These are phyloP conservation scores for Xerophyta viscosa DNA, from an alignment of 106 monocot genomes.

Conservation along the genomic window DNA sequence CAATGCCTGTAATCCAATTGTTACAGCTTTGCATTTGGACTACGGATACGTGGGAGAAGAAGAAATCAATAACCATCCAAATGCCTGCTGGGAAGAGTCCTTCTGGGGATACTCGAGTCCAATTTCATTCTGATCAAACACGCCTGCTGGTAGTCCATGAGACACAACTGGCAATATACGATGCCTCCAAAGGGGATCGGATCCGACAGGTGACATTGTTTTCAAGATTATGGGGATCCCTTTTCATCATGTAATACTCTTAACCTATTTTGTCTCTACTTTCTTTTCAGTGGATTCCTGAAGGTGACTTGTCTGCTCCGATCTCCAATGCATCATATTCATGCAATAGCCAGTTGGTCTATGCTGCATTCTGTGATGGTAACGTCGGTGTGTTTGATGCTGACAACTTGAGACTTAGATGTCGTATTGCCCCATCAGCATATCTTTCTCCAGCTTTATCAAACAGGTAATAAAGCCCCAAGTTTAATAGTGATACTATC, in stretches of 20 bases:
- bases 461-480: slow-evolving; percentile 32
- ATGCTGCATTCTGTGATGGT: slow-evolving; percentile 42
- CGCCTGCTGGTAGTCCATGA: slow-evolving; percentile 44
- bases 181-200: slow-evolving; percentile 36
- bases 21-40: slow-evolving; percentile 53
- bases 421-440: slow-evolving; percentile 38
- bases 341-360: slow-evolving; percentile 45
- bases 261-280: not conserved
- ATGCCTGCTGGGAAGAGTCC: slow-evolving; percentile 41
- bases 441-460: slow-evolving; percentile 17
- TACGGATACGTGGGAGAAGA: slow-evolving; percentile 53
- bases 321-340: slow-evolving; percentile 43
- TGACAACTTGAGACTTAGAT: slow-evolving; percentile 44
- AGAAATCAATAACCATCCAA: slow-evolving; percentile 32
- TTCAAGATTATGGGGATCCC: not conserved
- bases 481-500: too few relatives aligned
- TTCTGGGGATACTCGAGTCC: slow-evolving; percentile 39
- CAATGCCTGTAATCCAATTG: not conserved
- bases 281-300: slow-evolving; percentile 42
- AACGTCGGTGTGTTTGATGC: slow-evolving; percentile 44
- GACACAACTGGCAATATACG: slow-evolving; percentile 53
- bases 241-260: not conserved
- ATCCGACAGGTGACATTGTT: slow-evolving; percentile 28
- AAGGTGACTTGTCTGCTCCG: slow-evolving; percentile 30
- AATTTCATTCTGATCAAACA: slow-evolving; percentile 50